Conservation (phyloP, 345 rosid genomes). For the Pugionium cornutum region DNA sequence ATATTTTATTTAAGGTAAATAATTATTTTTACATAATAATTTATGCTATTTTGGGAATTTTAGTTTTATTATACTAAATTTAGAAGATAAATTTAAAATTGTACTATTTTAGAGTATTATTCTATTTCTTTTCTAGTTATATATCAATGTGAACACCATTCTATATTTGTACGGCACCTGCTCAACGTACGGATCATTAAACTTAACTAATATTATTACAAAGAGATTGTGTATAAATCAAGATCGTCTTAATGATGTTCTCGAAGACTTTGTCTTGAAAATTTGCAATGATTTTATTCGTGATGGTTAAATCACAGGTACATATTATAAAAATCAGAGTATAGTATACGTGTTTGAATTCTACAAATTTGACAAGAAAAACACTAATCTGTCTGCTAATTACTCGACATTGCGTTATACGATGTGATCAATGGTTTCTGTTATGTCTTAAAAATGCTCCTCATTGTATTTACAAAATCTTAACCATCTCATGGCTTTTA, state of each 20-base stretch:
- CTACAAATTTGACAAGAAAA: conserved; percentile 26
- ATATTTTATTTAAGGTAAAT: no score
- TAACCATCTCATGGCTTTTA: neutral
- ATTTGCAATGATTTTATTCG: conserved; percentile 11
- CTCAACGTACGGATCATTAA: conserved; percentile 28
- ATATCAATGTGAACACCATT: neutral
- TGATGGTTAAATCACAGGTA: conserved; percentile 23
- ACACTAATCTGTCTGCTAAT: conserved; percentile 30
- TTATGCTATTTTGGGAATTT: no score
- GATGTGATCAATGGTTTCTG: conserved; percentile 26
- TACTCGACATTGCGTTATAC: conserved; percentile 26
- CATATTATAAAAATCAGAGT: conserved; percentile 15
- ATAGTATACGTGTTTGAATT: conserved; percentile 27
- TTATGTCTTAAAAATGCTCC: no score
- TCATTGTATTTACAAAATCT: conserved; percentile 9
- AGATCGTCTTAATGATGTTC: conserved; percentile 11
- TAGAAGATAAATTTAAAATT: no score
- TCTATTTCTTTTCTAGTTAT: neutral
- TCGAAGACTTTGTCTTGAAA: conserved; percentile 32
- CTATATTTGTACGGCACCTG: neutral
- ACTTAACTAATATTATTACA: neutral
- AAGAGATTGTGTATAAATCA: conserved; percentile 17
- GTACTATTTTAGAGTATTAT: no score
- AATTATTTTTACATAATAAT: no score
- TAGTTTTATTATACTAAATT: no score